Percentiles rank a stretch among this genome's conserved stretches.
phyloP scores from a whole-genome alignment of 2,329 filamentous ascomycete species.

The Aspergillus sp. region DNA sequence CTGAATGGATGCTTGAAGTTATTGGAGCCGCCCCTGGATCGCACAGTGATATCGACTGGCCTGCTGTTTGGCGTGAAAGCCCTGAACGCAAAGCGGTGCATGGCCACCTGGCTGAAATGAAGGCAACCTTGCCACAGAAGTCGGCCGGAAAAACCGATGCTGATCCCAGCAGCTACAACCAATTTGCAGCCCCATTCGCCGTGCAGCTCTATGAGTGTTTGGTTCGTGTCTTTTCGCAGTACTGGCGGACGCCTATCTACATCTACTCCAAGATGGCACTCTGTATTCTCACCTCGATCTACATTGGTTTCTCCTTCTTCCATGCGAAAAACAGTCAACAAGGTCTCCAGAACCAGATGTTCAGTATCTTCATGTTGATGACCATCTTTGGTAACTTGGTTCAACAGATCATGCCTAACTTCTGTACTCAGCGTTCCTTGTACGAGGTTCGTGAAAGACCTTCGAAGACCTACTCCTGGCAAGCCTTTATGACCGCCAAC shows the following conservation, averaged over 20 bases:
- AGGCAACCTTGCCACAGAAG: constrained; percentile 36
- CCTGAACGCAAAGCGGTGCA: constrained; percentile 54
- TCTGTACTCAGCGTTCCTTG: constrained; percentile 54
- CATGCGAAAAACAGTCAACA: constrained; percentile 68
- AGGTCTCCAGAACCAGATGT: constrained; percentile 87
- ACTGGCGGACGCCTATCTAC: constrained; percentile 85
- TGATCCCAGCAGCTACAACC: constrained; percentile 59
- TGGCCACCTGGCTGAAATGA: constrained; percentile 51
- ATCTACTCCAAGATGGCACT: constrained; percentile 78
- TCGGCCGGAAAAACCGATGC: constrained; percentile 29
- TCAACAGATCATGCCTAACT: constrained; percentile 55
- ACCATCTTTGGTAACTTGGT: constrained; percentile 66
- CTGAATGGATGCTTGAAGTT: constrained; percentile 67
- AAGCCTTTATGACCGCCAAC: constrained; percentile 66
- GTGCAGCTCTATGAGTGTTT: constrained; percentile 65
- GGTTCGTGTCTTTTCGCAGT: constrained; percentile 78
- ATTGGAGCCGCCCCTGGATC: constrained; percentile 60
- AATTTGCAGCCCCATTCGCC: constrained; percentile 74
- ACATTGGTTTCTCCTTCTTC: constrained; percentile 82
- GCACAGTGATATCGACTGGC: constrained; percentile 61
- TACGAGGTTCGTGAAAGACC: constrained; percentile 59
- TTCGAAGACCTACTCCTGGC: constrained; percentile 71
- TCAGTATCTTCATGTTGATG: constrained; percentile 79
- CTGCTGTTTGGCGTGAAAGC: constrained; percentile 56
- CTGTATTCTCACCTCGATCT: constrained; percentile 62